Evolutionary conservation across 2,329 filamentous ascomycete genomes (phyloP).

Genomic region (Monilinia vaccinii-corymbosi): DNA sequence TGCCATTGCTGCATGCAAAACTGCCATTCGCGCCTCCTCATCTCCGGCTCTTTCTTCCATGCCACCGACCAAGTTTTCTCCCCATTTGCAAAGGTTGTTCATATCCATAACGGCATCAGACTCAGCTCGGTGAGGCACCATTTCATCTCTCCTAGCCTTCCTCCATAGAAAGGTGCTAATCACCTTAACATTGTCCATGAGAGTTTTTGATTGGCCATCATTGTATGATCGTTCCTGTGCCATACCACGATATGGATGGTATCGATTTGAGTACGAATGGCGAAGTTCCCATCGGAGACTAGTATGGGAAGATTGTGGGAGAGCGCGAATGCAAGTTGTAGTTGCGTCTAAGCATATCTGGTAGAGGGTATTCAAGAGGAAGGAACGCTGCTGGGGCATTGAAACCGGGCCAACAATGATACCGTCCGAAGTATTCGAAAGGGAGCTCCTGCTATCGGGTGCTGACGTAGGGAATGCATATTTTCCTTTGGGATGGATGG

Average conservation of each 20-base stretch:
- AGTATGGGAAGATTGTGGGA: not conserved
- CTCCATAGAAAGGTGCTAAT: slow-evolving; percentile 20
- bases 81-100: slow-evolving; percentile 18
- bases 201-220: slow-evolving; percentile 1
- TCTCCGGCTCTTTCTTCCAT: slow-evolving; percentile 10
- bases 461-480: not conserved
- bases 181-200: slow-evolving; percentile 21
- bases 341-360: slow-evolving; percentile 17
- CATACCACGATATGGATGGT: slow-evolving; percentile 11
- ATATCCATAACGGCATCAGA: slow-evolving; percentile 14
- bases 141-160: slow-evolving; percentile 16
- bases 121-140: slow-evolving; percentile 19
- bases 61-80: slow-evolving; percentile 12
- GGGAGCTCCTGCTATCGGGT: not conserved
- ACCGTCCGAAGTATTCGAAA: slow-evolving; percentile 8
- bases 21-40: not conserved
- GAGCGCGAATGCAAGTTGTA: slow-evolving; percentile 8
- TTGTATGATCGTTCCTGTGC: not conserved
- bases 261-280: not conserved
- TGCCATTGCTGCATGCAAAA: slow-evolving; percentile 11
- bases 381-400: slow-evolving; percentile 12
- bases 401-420: slow-evolving; percentile 5
- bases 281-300: not conserved
- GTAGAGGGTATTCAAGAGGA: slow-evolving; percentile 16
- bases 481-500: not conserved